These are phyloP conservation scores for Diaporthe sp. DNA, from an alignment of 2,329 filamentous ascomycete species.

Conservation along the genomic window DNA sequence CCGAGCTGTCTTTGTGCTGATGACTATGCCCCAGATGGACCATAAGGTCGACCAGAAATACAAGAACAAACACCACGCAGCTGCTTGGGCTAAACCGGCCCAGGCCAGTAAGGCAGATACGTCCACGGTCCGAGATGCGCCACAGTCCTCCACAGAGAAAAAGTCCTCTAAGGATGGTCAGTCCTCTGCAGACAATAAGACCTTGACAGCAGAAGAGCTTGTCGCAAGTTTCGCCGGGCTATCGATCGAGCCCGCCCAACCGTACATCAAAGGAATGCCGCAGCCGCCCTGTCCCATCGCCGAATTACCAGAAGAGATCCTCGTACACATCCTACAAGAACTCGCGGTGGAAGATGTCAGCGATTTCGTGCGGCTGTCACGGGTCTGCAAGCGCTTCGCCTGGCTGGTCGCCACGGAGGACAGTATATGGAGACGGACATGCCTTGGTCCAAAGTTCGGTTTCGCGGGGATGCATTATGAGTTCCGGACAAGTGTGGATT, in stretches of 20 bases:
- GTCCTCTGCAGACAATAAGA: constrained; percentile 54
- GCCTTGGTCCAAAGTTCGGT: constrained; percentile 78
- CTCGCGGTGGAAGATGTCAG: constrained; percentile 81
- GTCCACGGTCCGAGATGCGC: constrained; percentile 41
- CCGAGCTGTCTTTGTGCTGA: constrained; percentile 8
- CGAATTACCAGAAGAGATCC: constrained; percentile 83
- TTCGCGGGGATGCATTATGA: constrained; percentile 87
- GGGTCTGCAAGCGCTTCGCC: constrained; percentile 89
- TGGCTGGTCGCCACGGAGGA: constrained; percentile 89
- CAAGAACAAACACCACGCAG: constrained; percentile 90
- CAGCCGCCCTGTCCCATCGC: constrained; percentile 85
- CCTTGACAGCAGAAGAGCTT: constrained; percentile 74
- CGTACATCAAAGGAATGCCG: constrained; percentile 78
- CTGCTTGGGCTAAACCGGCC: constrained; percentile 64
- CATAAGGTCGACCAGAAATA: constrained; percentile 86
- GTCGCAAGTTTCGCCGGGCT: constrained; percentile 81
- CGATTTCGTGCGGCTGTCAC: constrained; percentile 79
- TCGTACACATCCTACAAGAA: constrained; percentile 81
- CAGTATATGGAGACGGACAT: constrained; percentile 85
- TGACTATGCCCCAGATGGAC: constrained; percentile 73
- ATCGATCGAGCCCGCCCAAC: constrained; percentile 75
- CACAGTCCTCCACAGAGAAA: constrained; percentile 52
- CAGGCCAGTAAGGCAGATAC: constrained; percentile 42
- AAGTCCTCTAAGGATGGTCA: constrained; percentile 56
- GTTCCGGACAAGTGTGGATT: constrained; percentile 73